Conservation (phyloP, 2,329 filamentous ascomycete genomes). For the Penicillium sp. region DNA sequence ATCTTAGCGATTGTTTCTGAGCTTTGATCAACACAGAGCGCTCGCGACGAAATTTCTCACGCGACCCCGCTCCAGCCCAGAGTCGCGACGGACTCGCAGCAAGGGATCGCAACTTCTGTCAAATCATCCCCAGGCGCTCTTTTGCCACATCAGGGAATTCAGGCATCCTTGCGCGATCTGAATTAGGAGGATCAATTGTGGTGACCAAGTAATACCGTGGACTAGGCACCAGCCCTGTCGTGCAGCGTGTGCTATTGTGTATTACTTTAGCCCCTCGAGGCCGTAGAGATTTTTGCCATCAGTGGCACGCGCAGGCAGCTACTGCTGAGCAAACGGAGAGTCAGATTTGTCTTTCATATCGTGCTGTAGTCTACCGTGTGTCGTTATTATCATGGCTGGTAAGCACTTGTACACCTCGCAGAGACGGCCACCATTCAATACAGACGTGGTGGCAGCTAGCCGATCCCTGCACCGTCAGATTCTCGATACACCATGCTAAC, state of each 20-base stretch:
- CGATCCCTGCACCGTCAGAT: not conserved
- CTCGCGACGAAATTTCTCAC: constrained; percentile 12
- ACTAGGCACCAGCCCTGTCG: constrained; percentile 26
- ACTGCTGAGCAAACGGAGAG: constrained; percentile 17
- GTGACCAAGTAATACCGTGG: constrained; percentile 33
- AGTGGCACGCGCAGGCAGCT: constrained; percentile 13
- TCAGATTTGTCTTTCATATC: constrained; percentile 11
- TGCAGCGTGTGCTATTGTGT: constrained; percentile 35
- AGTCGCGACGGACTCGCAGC: constrained; percentile 25
- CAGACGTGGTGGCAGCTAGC: no score
- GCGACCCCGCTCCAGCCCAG: constrained; percentile 29
- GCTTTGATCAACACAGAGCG: not conserved
- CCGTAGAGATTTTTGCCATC: constrained; percentile 34
- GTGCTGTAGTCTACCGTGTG: constrained; percentile 31
- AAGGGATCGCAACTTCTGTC: constrained; percentile 20
- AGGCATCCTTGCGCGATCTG: constrained; percentile 9
- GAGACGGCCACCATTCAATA: not conserved
- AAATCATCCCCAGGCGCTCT: constrained; percentile 6
- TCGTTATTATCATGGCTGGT: constrained; percentile 53
- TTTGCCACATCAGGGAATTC: not conserved
- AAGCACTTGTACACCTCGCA: constrained; percentile 46
- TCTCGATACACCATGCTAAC: constrained; percentile 26
- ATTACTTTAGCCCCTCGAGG: constrained; percentile 39
- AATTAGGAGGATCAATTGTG: constrained; percentile 19
- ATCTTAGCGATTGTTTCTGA: not conserved